These are phyloP conservation scores for Mimosa bimucronata DNA, from an alignment of 306 rosid genomes.

Conservation along the genomic window DNA sequence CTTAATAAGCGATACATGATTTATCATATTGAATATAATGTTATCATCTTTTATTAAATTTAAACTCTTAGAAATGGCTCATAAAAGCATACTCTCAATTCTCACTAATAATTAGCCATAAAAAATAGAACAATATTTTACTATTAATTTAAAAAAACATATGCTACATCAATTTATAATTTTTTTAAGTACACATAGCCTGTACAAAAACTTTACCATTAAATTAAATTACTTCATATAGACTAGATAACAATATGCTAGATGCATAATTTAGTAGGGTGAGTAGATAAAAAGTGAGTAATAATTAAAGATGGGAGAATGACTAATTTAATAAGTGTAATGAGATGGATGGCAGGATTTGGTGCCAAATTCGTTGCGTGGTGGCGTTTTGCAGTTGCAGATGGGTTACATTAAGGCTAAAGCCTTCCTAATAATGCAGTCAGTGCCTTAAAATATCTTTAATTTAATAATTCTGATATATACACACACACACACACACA, in stretches of 20 bases:
- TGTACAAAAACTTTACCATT: not conserved
- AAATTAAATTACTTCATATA: no score
- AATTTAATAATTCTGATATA: no score
- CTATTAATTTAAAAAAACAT: not conserved
- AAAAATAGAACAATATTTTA: no score
- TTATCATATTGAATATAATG: not conserved
- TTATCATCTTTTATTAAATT: not conserved
- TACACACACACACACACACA: no score
- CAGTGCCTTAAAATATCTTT: not conserved
- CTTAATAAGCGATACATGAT: not conserved
- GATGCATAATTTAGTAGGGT: not conserved
- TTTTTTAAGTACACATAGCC: no score
- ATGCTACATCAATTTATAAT: not conserved
- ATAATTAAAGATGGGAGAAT: not conserved
- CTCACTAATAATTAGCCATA: not conserved
- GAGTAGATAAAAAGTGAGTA: not conserved
- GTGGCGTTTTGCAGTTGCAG: not conserved
- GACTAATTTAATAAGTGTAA: not conserved
- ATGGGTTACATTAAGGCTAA: not conserved
- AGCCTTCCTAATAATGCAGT: not conserved
- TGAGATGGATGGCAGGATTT: not conserved
- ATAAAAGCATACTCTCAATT: not conserved
- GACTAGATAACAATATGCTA: not conserved
- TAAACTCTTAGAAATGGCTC: not conserved
- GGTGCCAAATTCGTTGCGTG: not conserved